A percentile compares a stretch with the other conserved stretches of the same genome.
phyloP scores from a whole-genome alignment of 139 green algal species.

The Limnomonas spitsbergensis region DNA sequence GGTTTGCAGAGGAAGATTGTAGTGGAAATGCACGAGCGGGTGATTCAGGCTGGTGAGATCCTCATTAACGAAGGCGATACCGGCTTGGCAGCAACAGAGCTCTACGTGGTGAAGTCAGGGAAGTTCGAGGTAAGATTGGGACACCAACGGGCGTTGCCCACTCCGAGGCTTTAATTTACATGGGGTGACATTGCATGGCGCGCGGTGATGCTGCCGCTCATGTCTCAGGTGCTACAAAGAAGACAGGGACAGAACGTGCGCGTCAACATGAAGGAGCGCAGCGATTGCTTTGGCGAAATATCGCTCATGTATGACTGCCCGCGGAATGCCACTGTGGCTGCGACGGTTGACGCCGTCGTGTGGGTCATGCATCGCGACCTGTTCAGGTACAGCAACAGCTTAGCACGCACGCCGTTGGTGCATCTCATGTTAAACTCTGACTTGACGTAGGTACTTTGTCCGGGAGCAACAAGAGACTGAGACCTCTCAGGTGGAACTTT shows the following conservation, averaged over 20 bases:
- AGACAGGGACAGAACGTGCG: slow-evolving; percentile 82
- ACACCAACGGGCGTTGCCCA: too few relatives aligned
- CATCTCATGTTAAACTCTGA: neutral
- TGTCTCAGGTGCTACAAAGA: slow-evolving; percentile 73
- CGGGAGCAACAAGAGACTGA: slow-evolving; percentile 64
- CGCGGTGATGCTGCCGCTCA: slow-evolving; percentile 46
- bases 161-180: slow-evolving; percentile 20
- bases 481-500: slow-evolving; percentile 78
- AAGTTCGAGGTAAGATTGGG: slow-evolving; percentile 80
- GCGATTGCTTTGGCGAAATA: slow-evolving; percentile 89
- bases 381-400: slow-evolving; percentile 53
- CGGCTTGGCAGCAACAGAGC: slow-evolving; percentile 73
- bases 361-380: slow-evolving; percentile 86
- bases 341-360: slow-evolving; percentile 75
- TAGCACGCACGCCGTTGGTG: neutral
- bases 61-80: slow-evolving; percentile 90
- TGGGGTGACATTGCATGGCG: slow-evolving; percentile 81
- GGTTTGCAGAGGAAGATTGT: slow-evolving; percentile 68
- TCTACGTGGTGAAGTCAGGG: slow-evolving; percentile 91
- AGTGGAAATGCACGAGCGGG: slow-evolving; percentile 63
- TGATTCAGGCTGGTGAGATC: slow-evolving; percentile 72
- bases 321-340: slow-evolving; percentile 84
- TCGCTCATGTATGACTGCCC: slow-evolving; percentile 87
- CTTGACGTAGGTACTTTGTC: slow-evolving; percentile 64
- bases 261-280: slow-evolving; percentile 83